Evolutionary conservation across 2,329 filamentous ascomycete species (phyloP).

Genomic region (Sphaerulina vaccinii): DNA sequence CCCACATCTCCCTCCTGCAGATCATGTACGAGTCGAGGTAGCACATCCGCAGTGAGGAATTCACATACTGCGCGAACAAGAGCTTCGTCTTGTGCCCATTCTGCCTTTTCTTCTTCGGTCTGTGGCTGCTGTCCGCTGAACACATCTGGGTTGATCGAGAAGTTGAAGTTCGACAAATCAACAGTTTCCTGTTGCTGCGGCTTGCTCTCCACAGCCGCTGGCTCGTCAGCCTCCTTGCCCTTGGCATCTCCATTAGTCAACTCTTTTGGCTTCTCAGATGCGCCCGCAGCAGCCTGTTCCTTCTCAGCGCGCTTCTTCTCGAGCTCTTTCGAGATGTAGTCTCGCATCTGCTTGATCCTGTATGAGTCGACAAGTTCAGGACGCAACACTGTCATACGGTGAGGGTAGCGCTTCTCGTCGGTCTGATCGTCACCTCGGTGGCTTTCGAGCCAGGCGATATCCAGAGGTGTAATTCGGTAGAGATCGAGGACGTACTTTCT

Average conservation of each 20-base stretch:
- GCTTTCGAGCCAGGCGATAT: conserved; percentile 87
- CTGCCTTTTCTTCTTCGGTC: conserved; percentile 82
- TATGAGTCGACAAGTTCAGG: conserved; percentile 87
- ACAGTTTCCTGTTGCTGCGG: conserved; percentile 62
- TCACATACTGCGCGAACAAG: conserved; percentile 82
- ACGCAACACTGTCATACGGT: conserved; percentile 92
- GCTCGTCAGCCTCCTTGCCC: conserved; percentile 29
- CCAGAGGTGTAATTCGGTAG: conserved; percentile 89
- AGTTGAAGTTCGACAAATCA: conserved; percentile 82
- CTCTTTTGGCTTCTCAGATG: conserved; percentile 27
- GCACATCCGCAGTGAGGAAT: conserved; percentile 71
- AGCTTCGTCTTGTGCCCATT: conserved; percentile 79
- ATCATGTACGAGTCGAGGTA: conserved; percentile 83
- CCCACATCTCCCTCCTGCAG: conserved; percentile 89
- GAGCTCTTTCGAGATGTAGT: conserved; percentile 80
- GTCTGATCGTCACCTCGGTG: conserved; percentile 55
- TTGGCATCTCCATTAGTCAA: conserved; percentile 35
- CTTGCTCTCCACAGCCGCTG: conserved; percentile 34
- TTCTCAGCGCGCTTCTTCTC: conserved; percentile 55
- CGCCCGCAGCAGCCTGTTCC: conserved; percentile 25
- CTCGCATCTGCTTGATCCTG: conserved; percentile 79
- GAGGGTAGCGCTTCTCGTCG: conserved; percentile 68
- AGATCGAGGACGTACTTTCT: conserved; percentile 96
- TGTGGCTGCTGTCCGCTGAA: conserved; percentile 91
- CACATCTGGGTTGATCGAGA: conserved; percentile 89